These are phyloP conservation scores for Fragaria nilgerrensis DNA, from an alignment of 306 rosid genomes.

Conservation along the genomic window DNA sequence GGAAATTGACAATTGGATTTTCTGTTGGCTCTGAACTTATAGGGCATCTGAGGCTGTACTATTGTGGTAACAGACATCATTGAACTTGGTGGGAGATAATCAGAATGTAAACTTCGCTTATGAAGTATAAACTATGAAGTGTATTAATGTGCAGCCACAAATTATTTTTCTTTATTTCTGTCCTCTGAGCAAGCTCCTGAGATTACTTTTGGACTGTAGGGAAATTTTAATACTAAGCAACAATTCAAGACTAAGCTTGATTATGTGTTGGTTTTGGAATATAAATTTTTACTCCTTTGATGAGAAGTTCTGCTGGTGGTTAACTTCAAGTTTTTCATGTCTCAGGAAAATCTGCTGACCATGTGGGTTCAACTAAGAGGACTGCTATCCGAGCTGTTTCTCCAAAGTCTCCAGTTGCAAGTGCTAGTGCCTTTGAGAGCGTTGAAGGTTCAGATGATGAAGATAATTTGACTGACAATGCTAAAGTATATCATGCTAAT, in stretches of 20 bases:
- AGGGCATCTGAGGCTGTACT: neutral
- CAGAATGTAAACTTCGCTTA: neutral
- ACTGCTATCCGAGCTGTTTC: slow-evolving; percentile 53
- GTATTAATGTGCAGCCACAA: no score
- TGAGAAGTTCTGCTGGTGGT: neutral
- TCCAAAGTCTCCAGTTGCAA: slow-evolving; percentile 94
- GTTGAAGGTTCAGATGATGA: slow-evolving; percentile 91
- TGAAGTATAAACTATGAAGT: neutral
- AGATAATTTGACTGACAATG: slow-evolving; percentile 47
- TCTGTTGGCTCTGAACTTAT: neutral
- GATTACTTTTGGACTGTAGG: neutral
- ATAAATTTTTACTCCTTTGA: neutral
- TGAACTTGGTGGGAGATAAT: neutral
- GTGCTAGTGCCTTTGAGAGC: slow-evolving; percentile 91
- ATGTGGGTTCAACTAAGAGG: slow-evolving; percentile 49
- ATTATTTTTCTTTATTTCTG: neutral
- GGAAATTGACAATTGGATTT: neutral
- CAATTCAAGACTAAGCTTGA: neutral
- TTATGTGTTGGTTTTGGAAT: neutral
- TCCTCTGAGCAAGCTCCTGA: neutral
- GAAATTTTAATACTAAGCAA: neutral
- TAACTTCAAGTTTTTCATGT: slow-evolving; percentile 21
- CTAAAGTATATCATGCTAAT: slow-evolving; percentile 56
- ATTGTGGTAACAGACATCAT: neutral
- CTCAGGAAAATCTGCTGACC: slow-evolving; percentile 61